phyloP scores from a whole-genome alignment of 2,329 filamentous ascomycete genomes.

The Aspergillus udagawae region DNA sequence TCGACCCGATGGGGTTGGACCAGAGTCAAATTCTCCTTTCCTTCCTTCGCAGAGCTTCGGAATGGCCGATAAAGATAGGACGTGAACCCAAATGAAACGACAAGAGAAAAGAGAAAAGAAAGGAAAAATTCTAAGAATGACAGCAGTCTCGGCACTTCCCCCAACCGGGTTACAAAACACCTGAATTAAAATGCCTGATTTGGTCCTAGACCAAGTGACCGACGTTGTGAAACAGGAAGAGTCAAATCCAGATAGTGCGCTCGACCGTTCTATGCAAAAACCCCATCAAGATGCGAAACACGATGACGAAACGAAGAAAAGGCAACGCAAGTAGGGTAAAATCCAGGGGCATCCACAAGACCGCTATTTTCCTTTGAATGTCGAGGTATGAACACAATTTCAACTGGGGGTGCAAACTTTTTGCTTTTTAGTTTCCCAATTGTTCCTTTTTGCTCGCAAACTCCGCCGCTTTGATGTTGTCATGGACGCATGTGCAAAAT shows the following conservation, averaged over 20 bases:
- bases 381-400: slow-evolving; percentile 8
- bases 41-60: not conserved
- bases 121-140: not conserved
- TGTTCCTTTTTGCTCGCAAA: slow-evolving; percentile 16
- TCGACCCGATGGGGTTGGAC: not conserved
- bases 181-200: slow-evolving; percentile 6
- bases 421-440: slow-evolving; percentile 14
- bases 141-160: not conserved
- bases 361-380: slow-evolving; percentile 12
- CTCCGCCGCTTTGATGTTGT: slow-evolving; percentile 13
- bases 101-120: not conserved
- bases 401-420: slow-evolving; percentile 8
- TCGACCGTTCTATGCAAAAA: slow-evolving; percentile 22
- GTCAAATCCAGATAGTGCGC: slow-evolving; percentile 11
- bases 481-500: slow-evolving; percentile 4
- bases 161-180: not conserved
- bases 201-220: slow-evolving; percentile 12
- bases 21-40: not conserved
- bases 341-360: not conserved
- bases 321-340: not conserved
- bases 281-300: slow-evolving; percentile 8
- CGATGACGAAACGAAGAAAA: not conserved
- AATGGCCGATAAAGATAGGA: not conserved
- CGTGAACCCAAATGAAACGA: not conserved
- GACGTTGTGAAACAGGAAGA: slow-evolving; percentile 7